Conservation (phyloP, 352 stramenopile genomes). For the Pythium rhizo-oryzae region DNA sequence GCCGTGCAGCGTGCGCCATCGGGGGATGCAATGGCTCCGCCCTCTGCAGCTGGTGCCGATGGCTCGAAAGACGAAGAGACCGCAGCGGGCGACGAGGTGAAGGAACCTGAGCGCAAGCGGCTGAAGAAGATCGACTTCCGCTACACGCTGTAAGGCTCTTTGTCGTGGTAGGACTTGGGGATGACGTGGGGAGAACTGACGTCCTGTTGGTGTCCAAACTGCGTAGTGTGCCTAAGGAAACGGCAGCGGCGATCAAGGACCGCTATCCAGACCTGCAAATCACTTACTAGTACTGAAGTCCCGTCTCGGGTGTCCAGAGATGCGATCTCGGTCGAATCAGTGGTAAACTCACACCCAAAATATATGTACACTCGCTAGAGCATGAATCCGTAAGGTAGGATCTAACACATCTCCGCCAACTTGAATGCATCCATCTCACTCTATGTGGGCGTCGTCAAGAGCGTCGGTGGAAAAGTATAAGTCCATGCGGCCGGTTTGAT, state of each 20-base stretch:
- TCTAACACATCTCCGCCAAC: not conserved
- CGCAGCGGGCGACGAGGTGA: constrained; percentile 35
- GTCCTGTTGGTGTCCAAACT: too few species aligned
- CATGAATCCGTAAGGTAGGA: too few species aligned
- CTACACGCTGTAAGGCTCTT: constrained; percentile 91
- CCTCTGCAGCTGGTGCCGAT: constrained; percentile 6
- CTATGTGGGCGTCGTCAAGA: constrained; percentile 58
- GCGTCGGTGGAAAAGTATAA: constrained; percentile 73
- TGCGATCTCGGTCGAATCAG: not conserved
- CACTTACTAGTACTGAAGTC: constrained; percentile 40
- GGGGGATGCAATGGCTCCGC: not conserved
- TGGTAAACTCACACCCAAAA: not conserved
- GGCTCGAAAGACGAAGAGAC: constrained; percentile 28
- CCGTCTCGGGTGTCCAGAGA: not conserved
- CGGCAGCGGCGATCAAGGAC: constrained; percentile 69
- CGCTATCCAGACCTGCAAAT: constrained; percentile 67
- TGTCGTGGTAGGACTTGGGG: constrained; percentile 4
- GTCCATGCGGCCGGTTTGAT: constrained; percentile 66
- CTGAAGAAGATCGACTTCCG: constrained; percentile 91
- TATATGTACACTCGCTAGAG: not conserved
- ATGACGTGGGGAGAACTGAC: constrained; percentile 3
- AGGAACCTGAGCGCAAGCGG: constrained; percentile 78
- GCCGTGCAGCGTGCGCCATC: not conserved
- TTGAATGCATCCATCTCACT: constrained; percentile 30
- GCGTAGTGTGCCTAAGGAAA: constrained; percentile 79